These are phyloP conservation scores for Cutaneotrichosporon sp. DNA, from an alignment of 1,284 basidiomycete genomes.

Conservation along the genomic window DNA sequence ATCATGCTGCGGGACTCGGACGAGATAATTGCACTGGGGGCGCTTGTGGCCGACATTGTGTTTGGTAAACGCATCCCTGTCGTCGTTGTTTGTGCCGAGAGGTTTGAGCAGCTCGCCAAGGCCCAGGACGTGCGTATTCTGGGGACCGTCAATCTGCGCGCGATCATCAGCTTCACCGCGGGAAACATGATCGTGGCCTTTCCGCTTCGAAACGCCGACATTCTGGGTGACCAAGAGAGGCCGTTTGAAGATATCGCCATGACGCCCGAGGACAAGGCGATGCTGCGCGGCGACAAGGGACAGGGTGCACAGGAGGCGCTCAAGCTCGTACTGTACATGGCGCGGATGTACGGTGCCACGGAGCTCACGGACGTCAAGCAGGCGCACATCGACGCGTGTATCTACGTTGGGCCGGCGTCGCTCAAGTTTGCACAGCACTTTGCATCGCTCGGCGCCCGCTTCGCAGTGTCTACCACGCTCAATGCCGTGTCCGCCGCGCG, in stretches of 20 bases:
- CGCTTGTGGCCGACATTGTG: constrained; percentile 5
- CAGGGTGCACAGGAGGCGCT: constrained; percentile 1
- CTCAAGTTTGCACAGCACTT: constrained; percentile 10
- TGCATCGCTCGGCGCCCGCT: background rate
- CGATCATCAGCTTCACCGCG: too few relatives aligned
- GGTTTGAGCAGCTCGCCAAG: background rate
- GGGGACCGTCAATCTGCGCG: too few relatives aligned
- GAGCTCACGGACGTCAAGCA: constrained; percentile 1
- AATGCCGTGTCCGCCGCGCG: constrained; percentile 5
- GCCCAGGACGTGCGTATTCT: background rate
- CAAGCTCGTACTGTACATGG: constrained; percentile 6
- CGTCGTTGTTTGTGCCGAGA: background rate
- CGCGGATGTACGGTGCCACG: constrained; percentile 11
- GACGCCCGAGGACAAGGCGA: background rate
- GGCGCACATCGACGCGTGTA: constrained; percentile 13
- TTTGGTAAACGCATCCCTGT: constrained; percentile 2
- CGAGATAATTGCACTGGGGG: constrained; percentile 12
- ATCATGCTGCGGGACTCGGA: constrained; percentile 4
- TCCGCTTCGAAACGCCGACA: too few relatives aligned
- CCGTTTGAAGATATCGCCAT: background rate
- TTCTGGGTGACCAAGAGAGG: too few relatives aligned
- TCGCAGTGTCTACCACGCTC: constrained; percentile 13
- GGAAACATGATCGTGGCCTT: too few relatives aligned
- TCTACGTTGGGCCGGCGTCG: constrained; percentile 14
- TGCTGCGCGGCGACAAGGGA: constrained; percentile 3